Evolutionary conservation across 2,329 filamentous ascomycete species (phyloP), one percentile per base, ranked within the genome.

Genomic region (Orbilia javanica): DNA sequence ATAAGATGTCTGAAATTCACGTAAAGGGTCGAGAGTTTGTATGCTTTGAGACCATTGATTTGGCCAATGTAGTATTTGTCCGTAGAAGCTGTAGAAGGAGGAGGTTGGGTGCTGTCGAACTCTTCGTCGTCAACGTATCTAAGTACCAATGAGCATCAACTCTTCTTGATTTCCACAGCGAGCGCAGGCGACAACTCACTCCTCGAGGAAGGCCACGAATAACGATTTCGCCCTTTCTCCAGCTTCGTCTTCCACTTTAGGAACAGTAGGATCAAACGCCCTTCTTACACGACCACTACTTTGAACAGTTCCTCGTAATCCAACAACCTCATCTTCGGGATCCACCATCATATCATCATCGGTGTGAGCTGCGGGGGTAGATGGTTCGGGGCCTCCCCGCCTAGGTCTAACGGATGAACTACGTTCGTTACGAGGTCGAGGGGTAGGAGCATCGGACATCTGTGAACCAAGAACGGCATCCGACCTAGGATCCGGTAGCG

Each of bases 21-120:
- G 83, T 96, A 96, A 73, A 96, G 89, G 4, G 93, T 96, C 0
- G 93, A 95, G n/a, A 95, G 88, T 80, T 90, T 87, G 83, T 91
- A 92, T 22, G 88, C 88, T 73, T 89, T 88, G 87, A 96, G 90
- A 79, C 90, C 91, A 82, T 92, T 90, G 81, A 96, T 93, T 85
- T 94, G 93, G 62, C 92, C 92, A 73, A 96, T 87, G 84, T 96
- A 96, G 86, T 94, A 94, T 83, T 92, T 93, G 85, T 94, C 91
- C 27, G 91, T 93, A 3, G 90, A 91, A 53, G 90, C 87, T 36
- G 74, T 78, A 3, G 74, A 78, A n/a, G 62, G 42, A 4, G 74
- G 74, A 13, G 74, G 74, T 50, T 78, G 74, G 13, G 74, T 72
- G 13, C 79, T 85, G 3, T 86, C 92, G 2, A 90, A 86, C 4